phyloP scores from a whole-genome alignment of 2,329 filamentous ascomycete species.

The Pseudohalonectria lignicola region DNA sequence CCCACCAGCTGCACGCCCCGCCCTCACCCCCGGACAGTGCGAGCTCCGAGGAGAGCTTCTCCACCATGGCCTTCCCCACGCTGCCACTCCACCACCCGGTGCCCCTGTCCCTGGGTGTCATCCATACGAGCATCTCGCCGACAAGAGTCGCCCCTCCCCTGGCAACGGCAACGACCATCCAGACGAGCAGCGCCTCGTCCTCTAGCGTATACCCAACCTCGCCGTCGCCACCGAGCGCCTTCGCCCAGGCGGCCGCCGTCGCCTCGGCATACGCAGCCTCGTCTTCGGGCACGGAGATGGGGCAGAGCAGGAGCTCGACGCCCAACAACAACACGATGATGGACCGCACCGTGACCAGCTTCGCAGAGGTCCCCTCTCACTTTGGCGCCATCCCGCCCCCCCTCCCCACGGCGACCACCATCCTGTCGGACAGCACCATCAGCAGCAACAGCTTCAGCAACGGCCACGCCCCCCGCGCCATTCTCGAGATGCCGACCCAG shows the following conservation, averaged over 20 bases:
- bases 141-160: slow-evolving; percentile 1
- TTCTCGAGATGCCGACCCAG: slow-evolving; percentile 1
- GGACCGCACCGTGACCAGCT: neutral
- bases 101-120: neutral
- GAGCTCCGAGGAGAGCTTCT: neutral
- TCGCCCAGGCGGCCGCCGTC: too few relatives aligned
- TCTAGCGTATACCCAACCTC: too few relatives aligned
- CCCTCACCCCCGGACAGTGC: slow-evolving; percentile 6
- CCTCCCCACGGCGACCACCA: slow-evolving; percentile 4
- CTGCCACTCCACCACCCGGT: slow-evolving; percentile 2
- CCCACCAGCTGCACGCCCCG: neutral
- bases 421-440: neutral
- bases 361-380: neutral
- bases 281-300: too few relatives aligned
- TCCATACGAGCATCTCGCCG: too few relatives aligned
- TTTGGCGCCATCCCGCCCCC: slow-evolving; percentile 2
- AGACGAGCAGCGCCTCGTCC: slow-evolving; percentile 1
- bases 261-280: too few relatives aligned
- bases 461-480: neutral
- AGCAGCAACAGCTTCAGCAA: slow-evolving; percentile 2
- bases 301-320: too few relatives aligned
- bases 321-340: neutral
- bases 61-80: neutral
- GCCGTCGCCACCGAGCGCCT: too few relatives aligned
- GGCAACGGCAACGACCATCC: neutral